Percentiles rank a stretch among this genome's conserved stretches.
Conservation (phyloP, 306 rosid genomes). For the Vicia sativa region DNA sequence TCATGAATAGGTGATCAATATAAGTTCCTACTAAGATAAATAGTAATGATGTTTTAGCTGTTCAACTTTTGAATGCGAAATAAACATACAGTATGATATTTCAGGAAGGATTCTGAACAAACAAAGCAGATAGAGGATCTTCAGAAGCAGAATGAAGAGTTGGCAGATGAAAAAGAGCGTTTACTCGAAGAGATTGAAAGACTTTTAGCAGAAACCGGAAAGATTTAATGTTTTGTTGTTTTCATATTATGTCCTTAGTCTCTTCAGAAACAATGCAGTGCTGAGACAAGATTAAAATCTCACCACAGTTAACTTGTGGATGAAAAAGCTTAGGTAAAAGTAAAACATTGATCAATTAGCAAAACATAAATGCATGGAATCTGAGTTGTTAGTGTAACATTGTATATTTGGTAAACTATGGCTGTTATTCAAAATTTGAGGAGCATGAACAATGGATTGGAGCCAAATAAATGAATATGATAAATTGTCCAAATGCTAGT, state of each 20-base stretch:
- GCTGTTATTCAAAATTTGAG: slow-evolving; percentile 34
- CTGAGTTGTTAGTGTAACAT: slow-evolving; percentile 16
- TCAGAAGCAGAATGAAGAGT: slow-evolving; percentile 85
- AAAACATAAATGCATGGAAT: slow-evolving; percentile 35
- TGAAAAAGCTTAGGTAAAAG: neutral
- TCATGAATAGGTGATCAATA: slow-evolving; percentile 83
- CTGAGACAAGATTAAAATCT: slow-evolving; percentile 13
- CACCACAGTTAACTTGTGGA: slow-evolving; percentile 5
- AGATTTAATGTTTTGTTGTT: slow-evolving; percentile 42
- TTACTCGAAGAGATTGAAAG: slow-evolving; percentile 85
- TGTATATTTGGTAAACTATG: slow-evolving; percentile 26
- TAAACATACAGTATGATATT: slow-evolving; percentile 13
- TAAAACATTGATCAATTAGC: slow-evolving; percentile 2
- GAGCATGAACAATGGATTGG: neutral
- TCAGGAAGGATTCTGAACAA: slow-evolving; percentile 98
- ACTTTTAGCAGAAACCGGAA: slow-evolving; percentile 63
- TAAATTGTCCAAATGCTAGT: slow-evolving; percentile 14
- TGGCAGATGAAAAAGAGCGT: slow-evolving; percentile 78
- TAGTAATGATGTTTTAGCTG: neutral
- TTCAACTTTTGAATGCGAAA: neutral
- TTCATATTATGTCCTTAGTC: neutral
- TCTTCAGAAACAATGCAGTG: slow-evolving; percentile 30
- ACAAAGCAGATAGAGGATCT: slow-evolving; percentile 95
- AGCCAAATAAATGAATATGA: neutral
- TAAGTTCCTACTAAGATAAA: neutral